phyloP scores from a whole-genome alignment of 2,329 filamentous ascomycete genomes.

The Fusarium irregulare region DNA sequence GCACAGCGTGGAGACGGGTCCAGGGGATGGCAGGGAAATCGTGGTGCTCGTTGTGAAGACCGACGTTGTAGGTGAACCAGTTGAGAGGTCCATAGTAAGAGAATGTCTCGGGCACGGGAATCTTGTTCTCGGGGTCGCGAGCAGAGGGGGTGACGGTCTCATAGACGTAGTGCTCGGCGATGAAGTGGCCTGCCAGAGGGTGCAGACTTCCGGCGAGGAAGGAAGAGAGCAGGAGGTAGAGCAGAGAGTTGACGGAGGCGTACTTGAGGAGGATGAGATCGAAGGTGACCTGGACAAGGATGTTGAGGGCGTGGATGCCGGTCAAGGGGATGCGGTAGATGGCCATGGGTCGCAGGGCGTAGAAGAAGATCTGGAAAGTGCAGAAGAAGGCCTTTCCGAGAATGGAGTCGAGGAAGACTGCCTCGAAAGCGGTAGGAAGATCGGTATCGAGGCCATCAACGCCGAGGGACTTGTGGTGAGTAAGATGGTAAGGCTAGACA shows the following conservation, averaged over 20 bases:
- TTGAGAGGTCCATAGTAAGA: slow-evolving; percentile 97
- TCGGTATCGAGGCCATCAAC: slow-evolving; percentile 97
- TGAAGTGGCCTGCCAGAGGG: slow-evolving; percentile 96
- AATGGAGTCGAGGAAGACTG: slow-evolving; percentile 91
- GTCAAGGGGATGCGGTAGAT: slow-evolving; percentile 92
- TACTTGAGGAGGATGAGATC: slow-evolving; percentile 75
- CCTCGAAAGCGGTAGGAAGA: slow-evolving; percentile 90
- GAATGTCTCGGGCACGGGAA: slow-evolving; percentile 90
- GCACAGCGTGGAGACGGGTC: slow-evolving; percentile 83
- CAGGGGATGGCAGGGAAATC: slow-evolving; percentile 98
- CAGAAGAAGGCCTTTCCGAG: slow-evolving; percentile 98
- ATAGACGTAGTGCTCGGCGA: slow-evolving; percentile 95
- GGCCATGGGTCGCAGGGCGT: slow-evolving; percentile 94
- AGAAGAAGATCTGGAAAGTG: slow-evolving; percentile 99
- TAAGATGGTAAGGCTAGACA: slow-evolving; percentile 88
- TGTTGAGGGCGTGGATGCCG: slow-evolving; percentile 83
- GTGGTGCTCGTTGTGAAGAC: slow-evolving; percentile 98
- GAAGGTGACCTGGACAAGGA: slow-evolving; percentile 80
- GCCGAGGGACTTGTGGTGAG: slow-evolving; percentile 97
- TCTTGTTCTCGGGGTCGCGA: slow-evolving; percentile 66
- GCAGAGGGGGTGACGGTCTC: slow-evolving; percentile 68
- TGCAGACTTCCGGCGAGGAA: slow-evolving; percentile 95
- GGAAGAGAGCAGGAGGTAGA: slow-evolving; percentile 87
- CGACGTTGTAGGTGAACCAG: slow-evolving; percentile 94
- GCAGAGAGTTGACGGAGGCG: slow-evolving; percentile 72